These are phyloP conservation scores for Alternaria infectoria DNA, from an alignment of 2,329 filamentous ascomycete species.

Conservation along the genomic window DNA sequence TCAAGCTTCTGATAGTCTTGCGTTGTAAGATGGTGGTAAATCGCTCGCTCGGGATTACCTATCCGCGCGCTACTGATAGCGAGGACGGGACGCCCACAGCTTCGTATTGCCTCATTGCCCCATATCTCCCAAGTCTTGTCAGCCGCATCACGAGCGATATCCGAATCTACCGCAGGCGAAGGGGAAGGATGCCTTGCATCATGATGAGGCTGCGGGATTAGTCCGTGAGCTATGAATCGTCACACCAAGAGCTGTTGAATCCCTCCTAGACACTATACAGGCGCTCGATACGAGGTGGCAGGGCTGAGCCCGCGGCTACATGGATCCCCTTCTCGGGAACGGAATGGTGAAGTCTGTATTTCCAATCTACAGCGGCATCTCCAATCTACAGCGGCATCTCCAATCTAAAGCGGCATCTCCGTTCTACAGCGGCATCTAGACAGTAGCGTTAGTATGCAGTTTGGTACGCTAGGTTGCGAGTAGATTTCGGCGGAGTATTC, in stretches of 20 bases:
- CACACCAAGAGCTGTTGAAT: conserved; percentile 43
- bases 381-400: conserved; percentile 46
- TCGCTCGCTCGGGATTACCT: conserved; percentile 28
- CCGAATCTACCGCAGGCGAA: conserved; percentile 30
- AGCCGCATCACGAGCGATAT: conserved; percentile 32
- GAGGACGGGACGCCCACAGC: conserved; percentile 40
- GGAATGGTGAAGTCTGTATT: conserved; percentile 51
- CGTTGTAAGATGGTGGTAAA: conserved; percentile 54
- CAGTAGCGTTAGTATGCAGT: conserved; percentile 66
- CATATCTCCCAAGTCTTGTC: conserved; percentile 36
- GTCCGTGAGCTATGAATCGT: conserved; percentile 26
- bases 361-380: conserved; percentile 59
- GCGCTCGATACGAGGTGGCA: conserved; percentile 56
- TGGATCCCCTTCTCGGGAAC: conserved; percentile 55
- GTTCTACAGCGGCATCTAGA: conserved; percentile 58
- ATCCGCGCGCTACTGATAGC: conserved; percentile 38
- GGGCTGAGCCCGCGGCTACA: conserved; percentile 61
- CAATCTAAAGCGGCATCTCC: conserved; percentile 59
- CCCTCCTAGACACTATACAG: conserved; percentile 63
- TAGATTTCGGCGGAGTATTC: conserved; percentile 63
- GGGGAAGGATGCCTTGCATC: conserved; percentile 36
- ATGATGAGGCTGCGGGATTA: conserved; percentile 38
- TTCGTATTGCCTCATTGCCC: conserved; percentile 37
- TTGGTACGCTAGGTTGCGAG: conserved; percentile 64
- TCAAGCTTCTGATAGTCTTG: conserved; percentile 61